Conservation (phyloP, 257 asterid genomes). For the Nicotiana knightiana region DNA sequence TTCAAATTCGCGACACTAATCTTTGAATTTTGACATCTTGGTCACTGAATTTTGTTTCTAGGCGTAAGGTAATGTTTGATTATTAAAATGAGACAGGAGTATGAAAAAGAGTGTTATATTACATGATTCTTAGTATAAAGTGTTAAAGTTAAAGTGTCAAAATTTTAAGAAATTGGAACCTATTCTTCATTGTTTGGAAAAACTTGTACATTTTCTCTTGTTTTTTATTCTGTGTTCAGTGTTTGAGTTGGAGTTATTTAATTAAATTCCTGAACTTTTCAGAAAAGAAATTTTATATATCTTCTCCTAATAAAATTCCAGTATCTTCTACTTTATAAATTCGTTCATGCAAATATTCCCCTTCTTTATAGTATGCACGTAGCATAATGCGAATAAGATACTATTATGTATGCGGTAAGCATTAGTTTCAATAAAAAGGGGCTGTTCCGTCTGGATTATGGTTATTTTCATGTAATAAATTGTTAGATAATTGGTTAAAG, state of each 20-base stretch:
- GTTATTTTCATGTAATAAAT: too few relatives aligned
- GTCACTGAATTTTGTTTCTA: neutral
- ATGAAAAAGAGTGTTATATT: neutral
- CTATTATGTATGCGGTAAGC: neutral
- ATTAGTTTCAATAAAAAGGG: neutral
- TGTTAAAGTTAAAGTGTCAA: neutral
- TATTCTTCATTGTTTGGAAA: neutral
- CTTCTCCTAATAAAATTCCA: neutral
- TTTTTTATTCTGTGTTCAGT: neutral
- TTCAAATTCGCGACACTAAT: neutral
- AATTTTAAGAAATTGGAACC: neutral
- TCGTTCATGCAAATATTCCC: neutral
- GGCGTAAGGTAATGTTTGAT: neutral
- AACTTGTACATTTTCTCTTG: neutral
- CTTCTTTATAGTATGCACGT: neutral
- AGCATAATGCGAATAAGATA: neutral
- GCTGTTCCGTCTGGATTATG: neutral
- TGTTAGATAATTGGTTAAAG: too few relatives aligned
- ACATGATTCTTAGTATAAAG: neutral
- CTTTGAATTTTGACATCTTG: neutral
- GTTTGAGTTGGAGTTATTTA: neutral
- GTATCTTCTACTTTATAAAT: neutral
- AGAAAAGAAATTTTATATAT: neutral
- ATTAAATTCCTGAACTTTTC: neutral
- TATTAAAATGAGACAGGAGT: neutral